Evolutionary conservation across 2,329 filamentous ascomycete species (phyloP).

Genomic region (Pseudogymnoascus sp.): DNA sequence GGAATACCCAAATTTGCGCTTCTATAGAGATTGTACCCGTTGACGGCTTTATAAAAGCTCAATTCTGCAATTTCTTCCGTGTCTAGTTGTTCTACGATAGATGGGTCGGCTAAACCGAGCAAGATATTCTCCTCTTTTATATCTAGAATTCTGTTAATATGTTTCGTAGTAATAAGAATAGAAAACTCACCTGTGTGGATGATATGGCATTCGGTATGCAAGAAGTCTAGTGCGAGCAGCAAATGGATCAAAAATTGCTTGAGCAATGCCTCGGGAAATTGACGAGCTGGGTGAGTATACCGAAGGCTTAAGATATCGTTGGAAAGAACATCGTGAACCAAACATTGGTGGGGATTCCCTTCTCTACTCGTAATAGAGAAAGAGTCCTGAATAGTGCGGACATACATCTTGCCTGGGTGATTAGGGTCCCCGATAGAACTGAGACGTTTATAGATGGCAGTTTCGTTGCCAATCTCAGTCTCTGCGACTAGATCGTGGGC

Average conservation of each 20-base stretch:
- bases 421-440: constrained; percentile 16
- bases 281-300: constrained; percentile 14
- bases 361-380: constrained; percentile 19
- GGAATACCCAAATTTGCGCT: constrained; percentile 20
- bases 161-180: constrained; percentile 14
- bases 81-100: constrained; percentile 20
- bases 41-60: constrained; percentile 17
- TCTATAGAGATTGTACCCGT: constrained; percentile 20
- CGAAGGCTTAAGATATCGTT: constrained; percentile 19
- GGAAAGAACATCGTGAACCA: constrained; percentile 21
- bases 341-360: constrained; percentile 19
- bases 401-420: constrained; percentile 17
- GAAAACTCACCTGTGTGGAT: constrained; percentile 12
- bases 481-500: constrained; percentile 20
- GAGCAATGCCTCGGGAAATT: neutral
- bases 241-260: neutral
- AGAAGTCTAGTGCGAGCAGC: constrained; percentile 10
- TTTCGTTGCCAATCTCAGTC: constrained; percentile 21
- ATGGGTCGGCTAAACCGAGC: constrained; percentile 18
- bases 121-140: constrained; percentile 23
- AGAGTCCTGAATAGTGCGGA: constrained; percentile 17
- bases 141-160: constrained; percentile 17
- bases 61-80: constrained; percentile 18
- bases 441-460: constrained; percentile 21
- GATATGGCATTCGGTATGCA: constrained; percentile 11